Conservation (phyloP, 495 filamentous ascomycete species). For the Neurospora sp. region DNA sequence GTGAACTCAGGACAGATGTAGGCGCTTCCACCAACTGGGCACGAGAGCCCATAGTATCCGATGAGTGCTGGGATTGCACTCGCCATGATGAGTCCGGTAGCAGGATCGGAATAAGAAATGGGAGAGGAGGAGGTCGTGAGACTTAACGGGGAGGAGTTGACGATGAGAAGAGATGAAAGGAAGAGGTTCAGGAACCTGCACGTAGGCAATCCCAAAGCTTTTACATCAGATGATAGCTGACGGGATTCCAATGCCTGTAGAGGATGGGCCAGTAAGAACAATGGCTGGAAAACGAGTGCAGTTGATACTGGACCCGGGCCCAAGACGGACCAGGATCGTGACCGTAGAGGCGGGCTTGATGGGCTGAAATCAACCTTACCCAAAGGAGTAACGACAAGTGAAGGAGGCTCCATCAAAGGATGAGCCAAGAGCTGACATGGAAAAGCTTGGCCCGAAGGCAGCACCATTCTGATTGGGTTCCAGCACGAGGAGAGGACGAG, state of each 20-base stretch:
- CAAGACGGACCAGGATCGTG: neutral
- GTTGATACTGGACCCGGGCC: neutral
- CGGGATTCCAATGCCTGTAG: neutral
- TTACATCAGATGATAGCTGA: neutral
- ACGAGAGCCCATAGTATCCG: constrained; percentile 13
- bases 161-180: neutral
- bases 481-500: neutral
- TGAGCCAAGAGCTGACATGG: neutral
- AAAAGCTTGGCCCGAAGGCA: neutral
- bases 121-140: neutral
- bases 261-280: neutral
- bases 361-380: neutral
- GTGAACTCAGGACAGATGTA: constrained; percentile 18
- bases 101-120: neutral
- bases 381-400: neutral
- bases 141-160: neutral
- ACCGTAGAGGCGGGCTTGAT: neutral
- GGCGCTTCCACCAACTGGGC: constrained; percentile 18
- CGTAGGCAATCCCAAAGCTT: neutral
- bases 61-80: neutral
- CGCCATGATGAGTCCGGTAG: neutral
- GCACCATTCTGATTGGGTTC: neutral
- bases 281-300: neutral
- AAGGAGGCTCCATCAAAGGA: neutral
- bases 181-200: neutral